Conservation (phyloP, 257 asterid genomes). For the Gentiana macrophylla region DNA sequence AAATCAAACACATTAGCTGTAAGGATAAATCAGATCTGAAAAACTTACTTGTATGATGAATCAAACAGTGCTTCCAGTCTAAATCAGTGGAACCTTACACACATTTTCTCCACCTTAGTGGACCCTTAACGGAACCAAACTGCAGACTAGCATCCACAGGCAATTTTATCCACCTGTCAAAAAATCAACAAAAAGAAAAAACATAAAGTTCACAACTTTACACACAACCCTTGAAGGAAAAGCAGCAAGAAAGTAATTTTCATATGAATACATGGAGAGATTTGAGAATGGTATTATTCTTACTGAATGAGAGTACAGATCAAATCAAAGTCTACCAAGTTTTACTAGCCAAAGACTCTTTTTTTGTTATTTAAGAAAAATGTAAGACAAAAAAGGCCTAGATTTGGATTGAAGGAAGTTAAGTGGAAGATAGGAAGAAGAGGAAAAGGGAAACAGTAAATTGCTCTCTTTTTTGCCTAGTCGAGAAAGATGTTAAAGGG, state of each 20-base stretch:
- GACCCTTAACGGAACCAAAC: slow-evolving; percentile 6
- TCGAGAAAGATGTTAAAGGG: slow-evolving; percentile 17
- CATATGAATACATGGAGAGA: slow-evolving; percentile 7
- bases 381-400: slow-evolving; percentile 12
- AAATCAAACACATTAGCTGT: slow-evolving; percentile 10
- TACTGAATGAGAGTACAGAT: background rate
- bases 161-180: slow-evolving; percentile 5
- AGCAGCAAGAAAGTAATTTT: background rate
- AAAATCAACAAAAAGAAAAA: slow-evolving; percentile 7
- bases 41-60: slow-evolving; percentile 37
- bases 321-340: background rate
- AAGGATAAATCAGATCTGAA: slow-evolving; percentile 48
- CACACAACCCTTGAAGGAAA: background rate
- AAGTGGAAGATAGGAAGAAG: background rate
- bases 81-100: slow-evolving; percentile 15
- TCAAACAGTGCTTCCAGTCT: slow-evolving; percentile 3
- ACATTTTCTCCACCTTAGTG: slow-evolving; percentile 7
- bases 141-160: slow-evolving; percentile 5
- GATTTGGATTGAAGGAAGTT: slow-evolving; percentile 15
- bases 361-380: slow-evolving; percentile 1
- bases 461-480: slow-evolving; percentile 8
- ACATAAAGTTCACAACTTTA: slow-evolving; percentile 1
- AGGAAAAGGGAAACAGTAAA: background rate
- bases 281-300: slow-evolving; percentile 8
- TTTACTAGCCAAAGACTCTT: slow-evolving; percentile 8